Evolutionary conservation across 2,329 filamentous ascomycete genomes (phyloP), one percentile per base, ranked within the genome.

Genomic region (Neonectria punicea): DNA sequence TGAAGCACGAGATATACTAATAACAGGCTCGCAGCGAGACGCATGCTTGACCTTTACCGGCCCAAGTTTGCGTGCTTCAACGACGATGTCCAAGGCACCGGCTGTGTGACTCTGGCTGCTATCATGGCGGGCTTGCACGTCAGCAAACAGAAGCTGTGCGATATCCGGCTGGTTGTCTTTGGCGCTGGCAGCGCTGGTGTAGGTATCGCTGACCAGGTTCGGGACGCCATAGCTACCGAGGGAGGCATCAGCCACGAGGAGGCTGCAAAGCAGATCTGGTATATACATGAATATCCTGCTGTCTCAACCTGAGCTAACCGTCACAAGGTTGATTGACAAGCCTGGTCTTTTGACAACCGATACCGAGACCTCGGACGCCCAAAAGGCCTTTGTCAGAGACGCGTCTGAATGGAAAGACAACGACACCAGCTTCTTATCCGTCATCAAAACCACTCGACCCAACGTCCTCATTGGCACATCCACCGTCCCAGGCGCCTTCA

Each of bases 41-140:
- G 92, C 4, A 87, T 97, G 2, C 83, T 97, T 1, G 92, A 97
- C 65, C 86, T 84, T 39, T 97, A 96, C 73, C 87, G 90, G 1
- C 85, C 90, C 0, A 75, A 91, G 54, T 90, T 95, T 8, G 85
- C 93, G 0, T 97, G 93, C 77, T 97, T 97, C 84, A 97, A 97
- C 73, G 94, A 97, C 63, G 93, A 97, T 76, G 90, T 97, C 0
- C 93, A 97, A 77, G 94, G 93, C 1, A 97, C 94, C 0, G 94
- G 93, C 0, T 95, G 92, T 64, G 93, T 97, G 1, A 95, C 94
- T 0, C 85, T 97, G 0, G 93, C 93, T 0, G 93, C 92, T 1
- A 90, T 97, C 67, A 89, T 93, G 82, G 89, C 93, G 0, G 93
- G 88, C 0, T 82, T 94, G 8, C 88, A 92, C 65, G 89, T 95